Evolutionary conservation across 495 filamentous ascomycete genomes (phyloP).

Genomic region (Trypethelium eluteriae): DNA sequence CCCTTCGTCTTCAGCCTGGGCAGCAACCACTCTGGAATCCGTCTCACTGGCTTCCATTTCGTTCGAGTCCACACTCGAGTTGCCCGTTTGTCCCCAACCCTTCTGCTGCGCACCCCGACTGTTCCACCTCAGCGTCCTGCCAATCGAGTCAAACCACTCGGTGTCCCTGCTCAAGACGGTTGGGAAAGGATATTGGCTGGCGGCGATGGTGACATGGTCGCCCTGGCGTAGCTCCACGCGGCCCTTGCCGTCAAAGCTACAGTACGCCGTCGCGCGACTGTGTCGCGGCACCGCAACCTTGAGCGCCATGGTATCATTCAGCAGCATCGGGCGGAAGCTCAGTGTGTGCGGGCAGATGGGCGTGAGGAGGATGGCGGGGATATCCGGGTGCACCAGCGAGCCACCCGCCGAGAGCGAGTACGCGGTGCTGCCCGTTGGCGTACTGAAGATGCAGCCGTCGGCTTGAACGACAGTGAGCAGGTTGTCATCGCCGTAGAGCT

Average conservation of each 20-base stretch:
- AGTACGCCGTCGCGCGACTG: conserved; percentile 87
- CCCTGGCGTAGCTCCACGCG: conserved; percentile 84
- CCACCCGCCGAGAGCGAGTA: conserved; percentile 95
- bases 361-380: conserved; percentile 92
- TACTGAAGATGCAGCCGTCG: conserved; percentile 94
- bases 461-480: conserved; percentile 91
- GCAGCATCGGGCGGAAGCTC: conserved; percentile 95
- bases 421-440: conserved; percentile 82
- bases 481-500: conserved; percentile 88
- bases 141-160: conserved; percentile 93
- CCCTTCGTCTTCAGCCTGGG: neutral
- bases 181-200: conserved; percentile 91
- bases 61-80: neutral
- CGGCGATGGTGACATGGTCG: conserved; percentile 90
- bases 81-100: conserved; percentile 45
- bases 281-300: conserved; percentile 76
- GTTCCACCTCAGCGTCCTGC: conserved; percentile 88
- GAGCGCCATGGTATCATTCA: conserved; percentile 87
- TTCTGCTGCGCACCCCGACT: conserved; percentile 79
- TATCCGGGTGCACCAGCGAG: conserved; percentile 91
- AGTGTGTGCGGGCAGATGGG: conserved; percentile 97
- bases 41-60: conserved; percentile 5
- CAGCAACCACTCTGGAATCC: neutral
- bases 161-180: conserved; percentile 68
- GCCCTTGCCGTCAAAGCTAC: conserved; percentile 92